These are phyloP conservation scores for Blastocladiella britannica DNA, from an alignment of 192 early-diverging fungal genomes.

Conservation along the genomic window DNA sequence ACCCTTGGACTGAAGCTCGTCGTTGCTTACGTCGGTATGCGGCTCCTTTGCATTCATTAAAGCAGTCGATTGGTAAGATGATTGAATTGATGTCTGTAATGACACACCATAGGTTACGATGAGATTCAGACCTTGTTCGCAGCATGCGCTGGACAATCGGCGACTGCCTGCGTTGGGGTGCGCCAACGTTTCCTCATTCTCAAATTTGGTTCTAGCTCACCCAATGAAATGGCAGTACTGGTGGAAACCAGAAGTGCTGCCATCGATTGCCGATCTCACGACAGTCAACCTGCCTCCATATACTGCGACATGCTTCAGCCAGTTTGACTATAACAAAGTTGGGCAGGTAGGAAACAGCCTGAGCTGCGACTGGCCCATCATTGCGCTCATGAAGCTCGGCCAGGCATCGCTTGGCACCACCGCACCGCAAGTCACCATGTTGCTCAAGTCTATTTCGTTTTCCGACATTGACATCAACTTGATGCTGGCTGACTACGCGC, in stretches of 20 bases:
- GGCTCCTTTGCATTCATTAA: no score
- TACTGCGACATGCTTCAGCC: neutral
- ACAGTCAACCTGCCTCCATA: neutral
- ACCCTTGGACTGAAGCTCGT: neutral
- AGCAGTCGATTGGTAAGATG: no score
- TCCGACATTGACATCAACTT: neutral
- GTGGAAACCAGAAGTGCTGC: neutral
- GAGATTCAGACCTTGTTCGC: no score
- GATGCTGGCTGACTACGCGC: neutral
- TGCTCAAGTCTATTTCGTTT: neutral
- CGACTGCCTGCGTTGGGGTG: no score
- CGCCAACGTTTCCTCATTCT: no score
- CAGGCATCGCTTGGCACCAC: neutral
- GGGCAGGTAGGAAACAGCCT: neutral
- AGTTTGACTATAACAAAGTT: neutral
- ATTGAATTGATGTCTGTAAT: no score
- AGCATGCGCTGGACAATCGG: no score
- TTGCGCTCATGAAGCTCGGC: neutral
- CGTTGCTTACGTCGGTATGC: neutral
- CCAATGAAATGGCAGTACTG: no score
- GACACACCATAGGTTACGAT: no score
- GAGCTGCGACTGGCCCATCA: neutral
- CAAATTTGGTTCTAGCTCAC: no score
- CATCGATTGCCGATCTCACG: neutral
- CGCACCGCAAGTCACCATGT: neutral